Conservation (phyloP, 208 protist genomes). For the Porcisia deanei region DNA sequence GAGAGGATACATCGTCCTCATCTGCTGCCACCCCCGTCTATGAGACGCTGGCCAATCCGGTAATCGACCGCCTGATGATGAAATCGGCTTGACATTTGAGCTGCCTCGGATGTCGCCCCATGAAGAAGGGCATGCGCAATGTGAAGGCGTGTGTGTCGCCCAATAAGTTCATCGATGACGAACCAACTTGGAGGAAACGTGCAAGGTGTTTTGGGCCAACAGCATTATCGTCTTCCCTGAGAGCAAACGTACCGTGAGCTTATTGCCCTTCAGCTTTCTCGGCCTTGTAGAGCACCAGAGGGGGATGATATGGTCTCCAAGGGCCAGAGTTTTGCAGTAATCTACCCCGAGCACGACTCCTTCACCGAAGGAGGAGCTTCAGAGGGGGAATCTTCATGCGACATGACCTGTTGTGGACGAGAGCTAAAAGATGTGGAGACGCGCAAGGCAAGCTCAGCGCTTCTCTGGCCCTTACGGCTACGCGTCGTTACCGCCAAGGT, state of each 20-base stretch:
- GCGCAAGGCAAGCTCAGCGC: too few species aligned
- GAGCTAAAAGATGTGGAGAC: too few species aligned
- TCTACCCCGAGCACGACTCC: conserved; percentile 35
- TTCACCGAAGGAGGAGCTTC: conserved; percentile 28
- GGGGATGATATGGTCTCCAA: conserved; percentile 29
- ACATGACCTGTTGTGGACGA: not conserved
- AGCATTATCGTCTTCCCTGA: conserved; percentile 26
- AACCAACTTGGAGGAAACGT: conserved; percentile 28
- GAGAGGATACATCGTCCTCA: conserved; percentile 8
- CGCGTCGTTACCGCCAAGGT: too few species aligned
- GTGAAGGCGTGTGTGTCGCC: conserved; percentile 36
- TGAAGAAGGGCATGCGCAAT: conserved; percentile 42
- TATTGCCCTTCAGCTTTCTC: conserved; percentile 37
- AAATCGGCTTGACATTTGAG: conserved; percentile 20
- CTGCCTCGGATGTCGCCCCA: conserved; percentile 34
- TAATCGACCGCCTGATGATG: conserved; percentile 34
- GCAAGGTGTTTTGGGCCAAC: conserved; percentile 45
- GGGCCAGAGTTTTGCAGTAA: conserved; percentile 26
- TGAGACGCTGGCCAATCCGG: conserved; percentile 33
- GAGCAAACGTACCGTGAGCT: conserved; percentile 17
- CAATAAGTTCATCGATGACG: conserved; percentile 35
- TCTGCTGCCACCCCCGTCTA: conserved; percentile 25
- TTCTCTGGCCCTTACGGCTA: too few species aligned
- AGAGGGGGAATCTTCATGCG: conserved; percentile 14
- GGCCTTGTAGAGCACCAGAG: conserved; percentile 39